These are phyloP conservation scores for Poa pratensis DNA, from an alignment of 176 grass and related monocot species.

Conservation along the genomic window DNA sequence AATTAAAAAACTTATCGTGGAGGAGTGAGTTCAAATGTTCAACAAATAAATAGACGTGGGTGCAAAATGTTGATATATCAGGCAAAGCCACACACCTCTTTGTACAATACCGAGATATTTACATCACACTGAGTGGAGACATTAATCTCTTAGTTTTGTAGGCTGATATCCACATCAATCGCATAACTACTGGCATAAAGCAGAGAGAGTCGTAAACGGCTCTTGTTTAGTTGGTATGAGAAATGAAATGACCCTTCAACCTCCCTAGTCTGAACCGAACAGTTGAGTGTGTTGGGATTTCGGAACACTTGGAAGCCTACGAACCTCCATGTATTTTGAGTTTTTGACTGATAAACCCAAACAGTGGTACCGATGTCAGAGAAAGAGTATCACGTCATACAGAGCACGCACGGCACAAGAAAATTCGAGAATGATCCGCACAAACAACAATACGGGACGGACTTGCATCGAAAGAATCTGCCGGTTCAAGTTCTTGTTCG, in stretches of 20 bases:
- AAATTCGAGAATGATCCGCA: not conserved
- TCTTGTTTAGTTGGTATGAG: constrained; percentile 23
- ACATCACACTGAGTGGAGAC: not conserved
- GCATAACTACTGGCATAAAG: not conserved
- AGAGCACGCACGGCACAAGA: not conserved
- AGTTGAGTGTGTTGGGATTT: not conserved
- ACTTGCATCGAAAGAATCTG: not conserved
- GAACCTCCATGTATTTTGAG: not conserved
- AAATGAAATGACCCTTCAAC: constrained; percentile 39
- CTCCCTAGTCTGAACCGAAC: not conserved
- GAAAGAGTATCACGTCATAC: not conserved
- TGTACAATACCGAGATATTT: not conserved
- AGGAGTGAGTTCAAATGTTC: not conserved
- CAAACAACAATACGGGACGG: not conserved
- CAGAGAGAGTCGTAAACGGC: constrained; percentile 19
- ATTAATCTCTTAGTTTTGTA: not conserved
- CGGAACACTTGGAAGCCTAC: not conserved
- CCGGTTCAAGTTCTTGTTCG: not conserved
- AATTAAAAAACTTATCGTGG: not conserved
- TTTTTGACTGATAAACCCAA: not conserved
- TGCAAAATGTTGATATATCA: not conserved
- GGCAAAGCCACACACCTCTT: not conserved
- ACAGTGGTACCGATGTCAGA: not conserved
- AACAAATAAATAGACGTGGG: not conserved
- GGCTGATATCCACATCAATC: constrained; percentile 30